Base-by-base conservation (phyloP, 2,329 filamentous ascomycete genomes). In the Fusarium chaquense region DNA sequence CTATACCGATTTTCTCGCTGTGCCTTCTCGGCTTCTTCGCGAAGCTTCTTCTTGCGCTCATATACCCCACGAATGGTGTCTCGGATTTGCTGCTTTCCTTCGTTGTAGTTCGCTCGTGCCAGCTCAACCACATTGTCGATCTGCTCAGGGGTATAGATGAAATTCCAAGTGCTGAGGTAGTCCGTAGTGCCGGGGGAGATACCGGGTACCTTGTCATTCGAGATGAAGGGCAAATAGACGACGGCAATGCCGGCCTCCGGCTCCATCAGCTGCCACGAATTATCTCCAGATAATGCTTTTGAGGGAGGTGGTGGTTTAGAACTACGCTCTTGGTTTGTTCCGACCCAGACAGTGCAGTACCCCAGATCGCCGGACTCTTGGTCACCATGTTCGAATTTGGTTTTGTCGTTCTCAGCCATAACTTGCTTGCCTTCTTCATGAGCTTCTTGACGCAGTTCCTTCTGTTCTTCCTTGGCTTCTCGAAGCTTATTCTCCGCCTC, bases 101-200 rank as follows among this genome's bases (percentile, higher is more conserved):
- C 93, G 8, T 88, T 85, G 72, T 93, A 99, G 79, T 99, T 99
- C 13, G 93, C 93, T 58, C 89, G 86, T 2, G 96, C 94, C 30
- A 99, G 85, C 7, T 87, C 85, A 3, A 97, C 91, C 1, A 97
- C 93, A 28, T 88, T 87, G 73, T 98, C 94, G 54, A 99, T 90
- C 78, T 99, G 91, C 60, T 96, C 90, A 0, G 94, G 91, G 3
- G 92, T 97, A 79, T 98, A 99, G 32, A 98, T 90, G 77, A 98
- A 98, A 77, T 99, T 99, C 96, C 96, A 99, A 0, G 96, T 99
- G 72, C 90, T 93, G 83, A 98, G 89, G 80, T 94, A 98, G 64
- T 97, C 93, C 55, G 89, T 92, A 4, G 87, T 88, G 26, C 90
- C 89, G 0, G 96, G 96, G 71, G 97, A 91, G n/a, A 98, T 91